Evolutionary conservation across 805 yeast genomes (phyloP).

Genomic region (Wickerhamiella azyma): DNA sequence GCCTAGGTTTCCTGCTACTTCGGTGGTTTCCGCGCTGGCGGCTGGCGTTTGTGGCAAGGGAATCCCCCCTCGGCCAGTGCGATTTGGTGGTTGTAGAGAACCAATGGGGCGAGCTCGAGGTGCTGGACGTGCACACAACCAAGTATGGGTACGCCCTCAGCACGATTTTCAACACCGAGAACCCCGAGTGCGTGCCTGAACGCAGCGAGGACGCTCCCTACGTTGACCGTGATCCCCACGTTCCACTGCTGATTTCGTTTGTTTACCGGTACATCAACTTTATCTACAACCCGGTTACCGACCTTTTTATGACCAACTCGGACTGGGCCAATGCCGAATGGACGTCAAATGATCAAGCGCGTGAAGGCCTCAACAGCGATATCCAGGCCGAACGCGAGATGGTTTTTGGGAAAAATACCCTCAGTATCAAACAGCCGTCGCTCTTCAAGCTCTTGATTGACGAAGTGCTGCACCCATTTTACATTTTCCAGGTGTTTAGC

Average conservation of each 20-base stretch:
- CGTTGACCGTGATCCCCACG: conserved; percentile 41
- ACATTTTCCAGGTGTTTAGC: conserved; percentile 86
- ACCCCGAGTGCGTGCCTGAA: conserved; percentile 8
- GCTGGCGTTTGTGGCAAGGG: conserved; percentile 28
- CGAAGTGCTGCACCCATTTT: conserved; percentile 90
- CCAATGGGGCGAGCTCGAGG: conserved; percentile 74
- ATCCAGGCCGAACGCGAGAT: conserved; percentile 50
- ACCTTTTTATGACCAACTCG: conserved; percentile 65
- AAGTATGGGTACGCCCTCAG: conserved; percentile 65
- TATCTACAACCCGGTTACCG: conserved; percentile 76
- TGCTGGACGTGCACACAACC: conserved; percentile 40
- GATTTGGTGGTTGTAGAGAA: conserved; percentile 93
- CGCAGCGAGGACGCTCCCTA: conserved; percentile 11
- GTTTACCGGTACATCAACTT: conserved; percentile 74
- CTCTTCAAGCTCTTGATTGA: conserved; percentile 53
- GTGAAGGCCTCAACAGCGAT: conserved; percentile 57
- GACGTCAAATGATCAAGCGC: conserved; percentile 39
- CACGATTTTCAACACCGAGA: conserved; percentile 36
- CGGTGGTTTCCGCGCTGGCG: conserved; percentile 80
- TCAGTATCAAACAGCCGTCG: conserved; percentile 65
- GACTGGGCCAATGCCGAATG: conserved; percentile 82
- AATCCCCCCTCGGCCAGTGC: conserved; percentile 58
- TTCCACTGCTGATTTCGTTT: conserved; percentile 58
- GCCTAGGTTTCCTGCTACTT: conserved; percentile 55
- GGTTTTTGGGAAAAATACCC: conserved; percentile 67